Percentiles rank a stretch among this genome's conserved stretches.
Conservation (phyloP, 2,329 filamentous ascomycete genomes). For the Penicillium sp. region DNA sequence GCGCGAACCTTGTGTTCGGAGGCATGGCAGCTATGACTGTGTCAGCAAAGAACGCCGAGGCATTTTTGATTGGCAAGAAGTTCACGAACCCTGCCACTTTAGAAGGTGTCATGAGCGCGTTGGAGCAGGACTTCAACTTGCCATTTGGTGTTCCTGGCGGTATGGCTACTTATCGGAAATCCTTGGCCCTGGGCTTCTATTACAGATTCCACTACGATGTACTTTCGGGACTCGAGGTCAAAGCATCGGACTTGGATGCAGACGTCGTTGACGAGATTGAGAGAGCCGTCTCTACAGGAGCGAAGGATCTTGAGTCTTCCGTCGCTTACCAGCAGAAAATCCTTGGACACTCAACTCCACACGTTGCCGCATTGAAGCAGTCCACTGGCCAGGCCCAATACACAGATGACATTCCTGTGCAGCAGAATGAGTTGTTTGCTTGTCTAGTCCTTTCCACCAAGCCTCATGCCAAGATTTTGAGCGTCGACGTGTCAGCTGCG, state of each 20-base stretch:
- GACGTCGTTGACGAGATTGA: slow-evolving; percentile 83
- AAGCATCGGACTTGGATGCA: slow-evolving; percentile 57
- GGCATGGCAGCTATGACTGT: slow-evolving; percentile 93
- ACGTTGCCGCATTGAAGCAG: slow-evolving; percentile 90
- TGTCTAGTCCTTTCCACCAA: slow-evolving; percentile 85
- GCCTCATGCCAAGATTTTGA: slow-evolving; percentile 78
- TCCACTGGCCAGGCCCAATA: slow-evolving; percentile 93
- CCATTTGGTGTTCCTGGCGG: slow-evolving; percentile 88
- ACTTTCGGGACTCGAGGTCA: slow-evolving; percentile 54
- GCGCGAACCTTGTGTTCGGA: slow-evolving; percentile 80
- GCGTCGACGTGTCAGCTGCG: slow-evolving; percentile 70
- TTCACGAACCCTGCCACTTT: slow-evolving; percentile 78
- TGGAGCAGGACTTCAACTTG: slow-evolving; percentile 87
- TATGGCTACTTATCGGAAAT: slow-evolving; percentile 94
- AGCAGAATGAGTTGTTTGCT: slow-evolving; percentile 84
- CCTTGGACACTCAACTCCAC: slow-evolving; percentile 78
- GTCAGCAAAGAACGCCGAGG: slow-evolving; percentile 73
- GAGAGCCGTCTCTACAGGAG: slow-evolving; percentile 72
- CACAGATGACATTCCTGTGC: slow-evolving; percentile 84
- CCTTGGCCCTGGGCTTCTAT: slow-evolving; percentile 87
- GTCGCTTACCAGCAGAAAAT: slow-evolving; percentile 76
- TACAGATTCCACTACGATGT: slow-evolving; percentile 96
- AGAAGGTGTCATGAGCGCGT: slow-evolving; percentile 81
- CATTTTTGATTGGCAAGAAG: slow-evolving; percentile 70
- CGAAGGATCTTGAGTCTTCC: slow-evolving; percentile 71